Evolutionary conservation across 1,284 basidiomycete species (phyloP).

Genomic region (Ustilago loliicola): DNA sequence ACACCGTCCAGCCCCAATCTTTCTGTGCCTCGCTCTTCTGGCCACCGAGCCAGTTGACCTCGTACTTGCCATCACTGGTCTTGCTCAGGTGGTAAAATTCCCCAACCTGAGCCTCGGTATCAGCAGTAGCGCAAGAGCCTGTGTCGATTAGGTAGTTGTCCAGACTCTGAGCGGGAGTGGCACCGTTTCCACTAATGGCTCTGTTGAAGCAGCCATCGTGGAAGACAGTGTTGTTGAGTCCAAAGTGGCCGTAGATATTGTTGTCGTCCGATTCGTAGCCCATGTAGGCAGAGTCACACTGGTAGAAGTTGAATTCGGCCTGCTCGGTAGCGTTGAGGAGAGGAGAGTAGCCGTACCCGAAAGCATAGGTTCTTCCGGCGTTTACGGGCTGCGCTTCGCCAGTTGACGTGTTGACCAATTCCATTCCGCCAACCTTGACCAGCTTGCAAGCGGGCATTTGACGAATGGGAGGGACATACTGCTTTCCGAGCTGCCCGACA

Average conservation of each 20-base stretch:
- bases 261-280: conserved; percentile 8
- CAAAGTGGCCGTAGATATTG: conserved; percentile 25
- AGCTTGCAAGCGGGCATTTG: conserved; percentile 13
- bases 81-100: conserved; percentile 10
- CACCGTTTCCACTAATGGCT: too few species aligned
- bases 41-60: conserved; percentile 16
- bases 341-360: conserved; percentile 1
- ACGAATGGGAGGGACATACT: conserved; percentile 8
- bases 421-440: conserved; percentile 12
- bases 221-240: background rate
- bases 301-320: conserved; percentile 13
- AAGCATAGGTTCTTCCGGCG: background rate
- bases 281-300: conserved; percentile 24
- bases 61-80: conserved; percentile 11
- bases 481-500: conserved; percentile 14
- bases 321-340: conserved; percentile 3
- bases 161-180: background rate
- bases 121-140: background rate
- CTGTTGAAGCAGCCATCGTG: background rate
- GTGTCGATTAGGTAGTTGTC: conserved; percentile 9
- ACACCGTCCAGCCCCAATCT: conserved; percentile 2
- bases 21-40: background rate
- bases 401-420: conserved; percentile 19
- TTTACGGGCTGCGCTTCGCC: conserved; percentile 8
- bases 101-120: background rate